Evolutionary conservation across 805 yeast species (phyloP).

Genomic region (Kregervanrija pseudodelftensis): DNA sequence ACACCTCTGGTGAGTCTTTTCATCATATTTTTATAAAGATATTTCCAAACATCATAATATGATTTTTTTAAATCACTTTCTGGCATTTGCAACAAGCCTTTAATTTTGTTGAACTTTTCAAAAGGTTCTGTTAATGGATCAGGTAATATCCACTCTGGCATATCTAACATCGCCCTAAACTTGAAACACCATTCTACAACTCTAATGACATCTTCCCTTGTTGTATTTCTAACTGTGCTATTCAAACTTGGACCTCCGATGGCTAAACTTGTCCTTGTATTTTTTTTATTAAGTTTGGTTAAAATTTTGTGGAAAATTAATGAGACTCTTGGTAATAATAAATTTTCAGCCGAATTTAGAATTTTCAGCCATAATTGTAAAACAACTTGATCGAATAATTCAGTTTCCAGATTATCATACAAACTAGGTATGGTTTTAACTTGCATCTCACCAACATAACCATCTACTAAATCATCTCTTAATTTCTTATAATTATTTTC

Average conservation of each 20-base stretch:
- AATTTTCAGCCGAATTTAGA: conserved; percentile 57
- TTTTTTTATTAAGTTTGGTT: conserved; percentile 10
- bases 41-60: conserved; percentile 20
- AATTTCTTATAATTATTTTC: conserved; percentile 14
- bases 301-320: conserved; percentile 5
- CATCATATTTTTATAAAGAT: conserved; percentile 14
- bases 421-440: conserved; percentile 17
- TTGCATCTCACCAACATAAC: conserved; percentile 18
- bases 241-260: not conserved
- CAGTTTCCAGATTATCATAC: conserved; percentile 25
- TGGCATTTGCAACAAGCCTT: conserved; percentile 11
- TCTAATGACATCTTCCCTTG: conserved; percentile 19
- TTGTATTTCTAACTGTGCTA: conserved; percentile 10
- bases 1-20: conserved; percentile 11
- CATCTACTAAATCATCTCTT: conserved; percentile 19
- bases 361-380: conserved; percentile 72
- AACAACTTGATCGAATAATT: conserved; percentile 23
- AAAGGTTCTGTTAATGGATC: conserved; percentile 16
- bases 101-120: conserved; percentile 14
- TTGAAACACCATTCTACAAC: conserved; percentile 27
- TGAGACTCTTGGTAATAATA: conserved; percentile 58
- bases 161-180: conserved; percentile 21
- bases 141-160: conserved; percentile 20
- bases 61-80: conserved; percentile 11
- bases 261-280: not conserved